Evolutionary conservation across 2,329 filamentous ascomycete genomes (phyloP).

Genomic region (Xylariaceae sp.): DNA sequence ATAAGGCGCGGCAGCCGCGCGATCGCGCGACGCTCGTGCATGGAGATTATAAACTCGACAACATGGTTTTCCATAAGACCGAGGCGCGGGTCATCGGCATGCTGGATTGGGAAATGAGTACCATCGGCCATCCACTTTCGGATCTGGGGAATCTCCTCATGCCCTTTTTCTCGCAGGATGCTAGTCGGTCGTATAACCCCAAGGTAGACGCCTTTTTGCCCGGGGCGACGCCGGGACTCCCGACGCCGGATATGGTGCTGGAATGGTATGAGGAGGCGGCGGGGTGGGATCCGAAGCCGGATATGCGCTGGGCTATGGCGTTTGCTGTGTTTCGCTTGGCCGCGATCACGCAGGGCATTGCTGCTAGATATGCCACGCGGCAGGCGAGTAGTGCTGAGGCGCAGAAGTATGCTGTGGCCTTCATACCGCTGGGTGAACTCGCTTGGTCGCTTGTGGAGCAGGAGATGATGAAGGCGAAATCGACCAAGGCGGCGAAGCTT

Average conservation of each 20-base stretch:
- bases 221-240: constrained; percentile 46
- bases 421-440: constrained; percentile 66
- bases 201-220: constrained; percentile 18
- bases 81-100: constrained; percentile 87
- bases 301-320: constrained; percentile 54
- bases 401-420: constrained; percentile 61
- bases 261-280: constrained; percentile 61
- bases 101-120: constrained; percentile 98
- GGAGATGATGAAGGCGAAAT: constrained; percentile 54
- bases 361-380: constrained; percentile 73
- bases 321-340: constrained; percentile 58
- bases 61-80: constrained; percentile 82
- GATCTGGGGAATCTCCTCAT: constrained; percentile 72
- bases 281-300: constrained; percentile 52
- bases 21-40: constrained; percentile 80
- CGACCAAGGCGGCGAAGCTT: background rate
- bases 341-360: constrained; percentile 78
- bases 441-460: constrained; percentile 67
- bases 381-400: constrained; percentile 89
- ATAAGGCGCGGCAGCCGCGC: constrained; percentile 62
- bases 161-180: constrained; percentile 19
- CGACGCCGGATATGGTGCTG: constrained; percentile 45
- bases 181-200: constrained; percentile 17
- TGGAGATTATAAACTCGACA: constrained; percentile 95
- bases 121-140: constrained; percentile 89